These are phyloP conservation scores for Microsporum ferrugineum DNA, from an alignment of 2,329 filamentous ascomycete species.

Conservation along the genomic window DNA sequence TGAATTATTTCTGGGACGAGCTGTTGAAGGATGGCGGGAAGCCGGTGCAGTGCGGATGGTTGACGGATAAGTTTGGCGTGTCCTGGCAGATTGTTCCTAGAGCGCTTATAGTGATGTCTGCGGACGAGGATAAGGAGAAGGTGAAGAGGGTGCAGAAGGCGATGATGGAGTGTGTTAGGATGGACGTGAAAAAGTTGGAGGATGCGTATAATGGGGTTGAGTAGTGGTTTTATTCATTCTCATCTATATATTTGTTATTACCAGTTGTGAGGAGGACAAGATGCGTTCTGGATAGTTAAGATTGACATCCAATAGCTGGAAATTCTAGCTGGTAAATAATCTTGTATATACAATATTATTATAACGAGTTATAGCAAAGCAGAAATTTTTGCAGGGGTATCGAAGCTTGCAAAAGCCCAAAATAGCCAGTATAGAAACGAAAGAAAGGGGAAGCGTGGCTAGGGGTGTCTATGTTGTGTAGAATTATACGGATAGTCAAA, in stretches of 20 bases:
- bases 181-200: constrained; percentile 32
- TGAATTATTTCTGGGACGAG: constrained; percentile 38
- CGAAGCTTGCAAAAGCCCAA: not conserved
- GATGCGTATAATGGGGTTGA: constrained; percentile 24
- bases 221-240: not conserved
- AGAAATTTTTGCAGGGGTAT: not conserved
- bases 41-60: constrained; percentile 36
- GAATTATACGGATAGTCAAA: not conserved
- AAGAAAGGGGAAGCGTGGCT: not conserved
- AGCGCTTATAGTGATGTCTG: constrained; percentile 27
- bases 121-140: constrained; percentile 22
- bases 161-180: constrained; percentile 37
- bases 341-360: not conserved
- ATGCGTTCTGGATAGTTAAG: no score
- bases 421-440: not conserved
- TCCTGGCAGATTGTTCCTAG: constrained; percentile 39
- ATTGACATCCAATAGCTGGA: not conserved
- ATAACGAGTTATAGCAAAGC: not conserved
- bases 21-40: constrained; percentile 33
- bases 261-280: no score
- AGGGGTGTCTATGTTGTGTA: not conserved
- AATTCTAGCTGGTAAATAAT: not conserved
- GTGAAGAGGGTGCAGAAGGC: constrained; percentile 25
- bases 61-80: constrained; percentile 38
- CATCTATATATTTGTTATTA: not conserved